Percentiles rank a stretch among this genome's conserved stretches.
These are phyloP conservation scores for Epithemia pelagica DNA, from an alignment of 108 stramenopile species.

Conservation along the genomic window DNA sequence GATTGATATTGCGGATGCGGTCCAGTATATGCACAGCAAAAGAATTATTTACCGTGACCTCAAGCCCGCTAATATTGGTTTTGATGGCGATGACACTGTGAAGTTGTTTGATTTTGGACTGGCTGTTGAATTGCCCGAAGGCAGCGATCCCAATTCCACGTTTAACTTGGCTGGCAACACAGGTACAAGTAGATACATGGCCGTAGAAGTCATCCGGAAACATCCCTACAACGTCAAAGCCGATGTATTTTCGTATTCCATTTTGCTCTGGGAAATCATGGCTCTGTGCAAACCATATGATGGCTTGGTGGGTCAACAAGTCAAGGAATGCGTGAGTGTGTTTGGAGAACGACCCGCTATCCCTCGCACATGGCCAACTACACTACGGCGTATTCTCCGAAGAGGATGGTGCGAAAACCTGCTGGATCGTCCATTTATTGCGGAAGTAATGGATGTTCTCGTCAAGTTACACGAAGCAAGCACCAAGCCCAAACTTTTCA, in stretches of 20 bases:
- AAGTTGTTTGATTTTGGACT: conserved; percentile 34
- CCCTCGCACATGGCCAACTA: conserved; percentile 39
- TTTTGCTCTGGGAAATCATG: conserved; percentile 69
- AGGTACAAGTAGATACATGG: conserved; percentile 90
- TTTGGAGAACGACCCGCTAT: conserved; percentile 46
- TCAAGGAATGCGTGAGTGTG: conserved; percentile 43
- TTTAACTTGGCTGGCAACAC: conserved; percentile 51
- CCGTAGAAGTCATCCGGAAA: conserved; percentile 79
- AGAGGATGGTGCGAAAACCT: conserved; percentile 40
- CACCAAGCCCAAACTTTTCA: conserved; percentile 12
- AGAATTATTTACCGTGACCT: conserved; percentile 50
- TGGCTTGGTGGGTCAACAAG: conserved; percentile 39
- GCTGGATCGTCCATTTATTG: conserved; percentile 32
- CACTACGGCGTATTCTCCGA: conserved; percentile 32
- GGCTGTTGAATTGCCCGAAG: conserved; percentile 38
- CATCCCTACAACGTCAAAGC: conserved; percentile 87
- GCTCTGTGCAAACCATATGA: conserved; percentile 46
- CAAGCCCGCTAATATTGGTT: conserved; percentile 59
- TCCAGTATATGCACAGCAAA: conserved; percentile 33
- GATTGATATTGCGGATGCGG: conserved; percentile 37
- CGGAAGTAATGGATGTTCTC: conserved; percentile 24
- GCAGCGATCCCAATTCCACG: conserved; percentile 31
- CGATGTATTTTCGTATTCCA: conserved; percentile 81
- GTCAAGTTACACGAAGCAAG: conserved; percentile 30
- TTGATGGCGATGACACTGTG: conserved; percentile 14